Evolutionary conservation across 306 rosid genomes (phyloP).

Genomic region (Myrica gale): DNA sequence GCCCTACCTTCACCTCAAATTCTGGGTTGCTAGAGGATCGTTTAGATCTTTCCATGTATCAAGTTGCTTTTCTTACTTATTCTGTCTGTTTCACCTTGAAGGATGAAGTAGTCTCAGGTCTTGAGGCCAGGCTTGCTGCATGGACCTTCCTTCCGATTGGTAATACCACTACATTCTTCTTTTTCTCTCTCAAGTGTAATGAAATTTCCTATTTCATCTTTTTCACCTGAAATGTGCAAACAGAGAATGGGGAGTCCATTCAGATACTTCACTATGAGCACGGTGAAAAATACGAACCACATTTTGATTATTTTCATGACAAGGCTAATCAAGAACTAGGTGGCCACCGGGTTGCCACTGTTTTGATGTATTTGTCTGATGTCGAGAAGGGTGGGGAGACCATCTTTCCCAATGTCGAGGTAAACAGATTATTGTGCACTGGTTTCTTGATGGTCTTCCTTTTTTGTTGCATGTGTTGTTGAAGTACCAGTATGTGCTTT

Average conservation of each 20-base stretch:
- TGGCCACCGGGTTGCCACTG: constrained; percentile 91
- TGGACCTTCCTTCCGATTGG: constrained; percentile 94
- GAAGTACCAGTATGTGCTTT: not conserved
- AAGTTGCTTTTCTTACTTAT: constrained; percentile 16
- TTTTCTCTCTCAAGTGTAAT: constrained; percentile 4
- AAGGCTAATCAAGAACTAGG: constrained; percentile 68
- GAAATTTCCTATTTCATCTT: not conserved
- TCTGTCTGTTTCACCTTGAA: constrained; percentile 38
- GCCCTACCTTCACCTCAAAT: too few species aligned
- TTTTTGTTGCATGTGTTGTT: not conserved
- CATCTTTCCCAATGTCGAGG: constrained; percentile 74
- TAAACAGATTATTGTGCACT: constrained; percentile 30
- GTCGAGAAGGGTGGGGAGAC: constrained; percentile 95
- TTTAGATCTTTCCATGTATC: too few species aligned
- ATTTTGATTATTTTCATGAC: constrained; percentile 84
- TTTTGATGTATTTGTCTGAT: constrained; percentile 87
- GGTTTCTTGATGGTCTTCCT: not conserved
- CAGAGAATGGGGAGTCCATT: constrained; percentile 90
- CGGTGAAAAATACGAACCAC: constrained; percentile 92
- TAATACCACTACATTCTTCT: constrained; percentile 25
- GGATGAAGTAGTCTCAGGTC: constrained; percentile 65
- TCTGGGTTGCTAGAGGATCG: too few species aligned
- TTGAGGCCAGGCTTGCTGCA: constrained; percentile 78
- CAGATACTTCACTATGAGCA: constrained; percentile 82
- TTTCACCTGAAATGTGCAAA: constrained; percentile 11